Conservation (phyloP, 139 green algal genomes). For the Coelastrella sp. region DNA sequence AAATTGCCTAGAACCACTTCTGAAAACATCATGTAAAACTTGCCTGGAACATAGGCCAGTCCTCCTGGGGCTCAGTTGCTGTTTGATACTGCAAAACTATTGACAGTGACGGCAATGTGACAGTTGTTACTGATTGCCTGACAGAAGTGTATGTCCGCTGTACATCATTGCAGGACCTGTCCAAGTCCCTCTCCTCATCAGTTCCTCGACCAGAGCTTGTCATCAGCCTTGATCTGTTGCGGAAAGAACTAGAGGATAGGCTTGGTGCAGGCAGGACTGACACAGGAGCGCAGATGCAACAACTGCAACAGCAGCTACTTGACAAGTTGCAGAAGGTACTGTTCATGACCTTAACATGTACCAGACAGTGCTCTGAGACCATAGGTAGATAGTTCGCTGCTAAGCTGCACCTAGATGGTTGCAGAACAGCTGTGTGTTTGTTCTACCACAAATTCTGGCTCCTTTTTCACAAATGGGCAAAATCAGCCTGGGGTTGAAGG, state of each 20-base stretch:
- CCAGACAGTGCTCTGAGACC: not conserved
- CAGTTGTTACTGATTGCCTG: not conserved
- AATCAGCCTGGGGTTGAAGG: not conserved
- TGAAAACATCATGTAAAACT: no score
- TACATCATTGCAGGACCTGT: not conserved
- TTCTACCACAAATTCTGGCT: not conserved
- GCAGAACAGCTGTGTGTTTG: no score
- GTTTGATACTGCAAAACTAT: no score
- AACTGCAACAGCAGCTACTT: not conserved
- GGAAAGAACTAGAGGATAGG: constrained; percentile 30
- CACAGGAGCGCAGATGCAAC: not conserved
- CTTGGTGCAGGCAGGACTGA: not conserved
- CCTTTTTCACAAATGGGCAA: not conserved
- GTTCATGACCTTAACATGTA: not conserved
- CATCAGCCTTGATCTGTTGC: constrained; percentile 15
- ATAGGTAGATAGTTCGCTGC: no score
- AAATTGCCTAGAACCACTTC: not conserved
- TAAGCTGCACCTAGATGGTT: no score
- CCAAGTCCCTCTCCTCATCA: not conserved
- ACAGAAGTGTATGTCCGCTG: not conserved
- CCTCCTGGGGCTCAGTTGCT: no score
- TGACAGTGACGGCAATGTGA: no score
- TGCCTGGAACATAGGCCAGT: no score
- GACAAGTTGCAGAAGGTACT: not conserved
- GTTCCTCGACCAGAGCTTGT: not conserved